Evolutionary conservation across 2,329 filamentous ascomycete genomes (phyloP), one percentile per base, ranked within the genome.

Genomic region (Apiospora marii): DNA sequence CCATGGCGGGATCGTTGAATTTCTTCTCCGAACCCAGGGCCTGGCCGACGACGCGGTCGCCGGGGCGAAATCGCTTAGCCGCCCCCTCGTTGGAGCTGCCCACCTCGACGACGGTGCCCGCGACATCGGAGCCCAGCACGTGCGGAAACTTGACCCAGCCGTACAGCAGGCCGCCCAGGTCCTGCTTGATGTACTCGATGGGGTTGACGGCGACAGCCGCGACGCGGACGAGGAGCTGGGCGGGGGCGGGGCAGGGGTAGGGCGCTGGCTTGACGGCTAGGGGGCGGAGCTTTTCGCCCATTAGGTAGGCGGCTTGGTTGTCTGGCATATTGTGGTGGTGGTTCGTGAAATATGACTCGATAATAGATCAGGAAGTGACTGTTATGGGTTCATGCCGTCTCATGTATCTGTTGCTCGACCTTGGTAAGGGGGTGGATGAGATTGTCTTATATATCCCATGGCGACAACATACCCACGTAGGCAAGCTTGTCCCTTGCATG

Each of bases 241-340:
- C 73, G 0, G 77, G 72, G 0, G 78, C 79, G 0, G 84, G 81
- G 19, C 76, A 71, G 0, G 80, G 80, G 64, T 81, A 82, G 1
- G 83, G 81, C 4, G 83, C 84, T 7, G 80, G 75, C 0, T 76
- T 73, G 64, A 86, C 81, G 44, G 81, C 72, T 6, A 86, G 76
- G 1, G 81, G 76, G 16, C 46, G 46, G 27, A 53, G 12, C 7
- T 53, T 34, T 4, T 34, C 68, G 14, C 68, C 46, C 22, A 34
- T 19, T 1, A 70, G 68, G 68, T 37, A 70, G 16, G 68, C 68
- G 13, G 68, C 68, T 70, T 27, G 24, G 48, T 48, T 46, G 41
- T 70, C 46, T 43, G 68, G 68, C 68, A 69, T 69, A 0, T 48
- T 37, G 41, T 8, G 5, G 30, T 6, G 13, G 24, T 12, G 5